Base-by-base conservation (phyloP, 2,329 filamentous ascomycete species). In the Plenodomus tracheiphilus region DNA sequence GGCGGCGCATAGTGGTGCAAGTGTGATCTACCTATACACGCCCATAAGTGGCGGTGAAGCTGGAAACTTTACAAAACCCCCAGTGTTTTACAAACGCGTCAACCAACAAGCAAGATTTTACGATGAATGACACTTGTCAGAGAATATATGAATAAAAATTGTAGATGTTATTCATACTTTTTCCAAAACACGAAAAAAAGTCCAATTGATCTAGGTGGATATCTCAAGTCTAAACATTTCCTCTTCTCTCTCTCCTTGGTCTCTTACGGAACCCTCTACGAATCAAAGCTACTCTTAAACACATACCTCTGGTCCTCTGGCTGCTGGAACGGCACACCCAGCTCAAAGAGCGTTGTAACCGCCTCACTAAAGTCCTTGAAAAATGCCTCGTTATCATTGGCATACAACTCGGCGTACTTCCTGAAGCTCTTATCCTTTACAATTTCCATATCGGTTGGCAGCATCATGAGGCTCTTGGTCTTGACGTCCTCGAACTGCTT, bases 401-500 rank as follows among this genome's bases (percentile, higher is more conserved):
- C 92, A 72, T 97, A 97, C 73, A 86, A 85, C 75, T 96, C 85
- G 22, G 93, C 89, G 66, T 83, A 86, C 68, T 83, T 79, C 76
- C 83, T 85, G 81, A 97, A 95, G 60, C 80, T 80, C 83, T 93
- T 93, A 78, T 97, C 93, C 78, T 92, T 84, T 68, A 96, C 77
- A 47, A 97, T 80, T 47, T 87, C 88, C 77, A 95, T 85, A 70
- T 99, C 93, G 58, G 91, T 88, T 44, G 94, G 94, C 74, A 99
- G 80, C 93, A 99, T 97, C 94, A 99, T 97, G 65, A 97, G 79
- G 36, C 82, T 81, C 83, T 96, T 92, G 67, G 87, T 90, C 69
- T 80, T 84, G 78, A 89, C 88, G 77, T 97, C 92, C 77, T 96
- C 86, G 72, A 87, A 93, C 82, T 95, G 92, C 76, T 86, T 85